A percentile compares a stretch with the other conserved stretches of the same genome.
These are phyloP conservation scores for Alnus glutinosa DNA, from an alignment of 306 rosid genomes.

Conservation along the genomic window DNA sequence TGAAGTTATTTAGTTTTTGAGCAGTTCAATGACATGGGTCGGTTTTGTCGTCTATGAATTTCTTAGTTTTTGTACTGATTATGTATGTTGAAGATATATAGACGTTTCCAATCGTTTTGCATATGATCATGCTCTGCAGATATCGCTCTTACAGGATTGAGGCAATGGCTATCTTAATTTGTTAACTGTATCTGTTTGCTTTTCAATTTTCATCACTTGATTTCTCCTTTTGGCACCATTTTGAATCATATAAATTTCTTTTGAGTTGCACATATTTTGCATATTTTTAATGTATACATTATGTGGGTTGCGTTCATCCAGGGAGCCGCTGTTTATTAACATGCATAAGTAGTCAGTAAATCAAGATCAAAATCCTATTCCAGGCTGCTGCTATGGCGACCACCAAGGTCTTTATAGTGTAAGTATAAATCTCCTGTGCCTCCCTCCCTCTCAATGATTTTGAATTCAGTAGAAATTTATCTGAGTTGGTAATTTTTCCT, in stretches of 20 bases:
- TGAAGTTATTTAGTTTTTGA: neutral
- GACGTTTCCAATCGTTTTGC: neutral
- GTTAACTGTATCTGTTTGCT: neutral
- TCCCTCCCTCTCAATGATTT: neutral
- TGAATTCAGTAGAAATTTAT: neutral
- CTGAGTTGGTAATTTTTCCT: constrained; percentile 2
- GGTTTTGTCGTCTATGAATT: neutral
- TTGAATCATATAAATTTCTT: neutral
- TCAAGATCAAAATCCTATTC: constrained; percentile 27
- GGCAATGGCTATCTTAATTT: neutral
- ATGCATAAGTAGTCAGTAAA: constrained; percentile 21
- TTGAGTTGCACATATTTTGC: constrained; percentile 1
- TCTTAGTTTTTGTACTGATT: neutral
- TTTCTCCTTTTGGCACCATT: neutral
- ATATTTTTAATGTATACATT: neutral
- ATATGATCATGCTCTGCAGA: neutral
- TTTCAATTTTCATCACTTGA: neutral
- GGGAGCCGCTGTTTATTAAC: constrained; percentile 13
- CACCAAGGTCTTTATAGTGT: constrained; percentile 80
- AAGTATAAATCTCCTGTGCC: constrained; percentile 31
- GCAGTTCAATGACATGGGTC: neutral
- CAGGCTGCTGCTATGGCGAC: constrained; percentile 47
- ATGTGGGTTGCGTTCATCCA: constrained; percentile 18
- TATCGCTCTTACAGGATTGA: neutral
- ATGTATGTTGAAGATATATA: neutral